phyloP scores from a whole-genome alignment of 768 basidiomycete species.

The Kwoniella europaea region DNA sequence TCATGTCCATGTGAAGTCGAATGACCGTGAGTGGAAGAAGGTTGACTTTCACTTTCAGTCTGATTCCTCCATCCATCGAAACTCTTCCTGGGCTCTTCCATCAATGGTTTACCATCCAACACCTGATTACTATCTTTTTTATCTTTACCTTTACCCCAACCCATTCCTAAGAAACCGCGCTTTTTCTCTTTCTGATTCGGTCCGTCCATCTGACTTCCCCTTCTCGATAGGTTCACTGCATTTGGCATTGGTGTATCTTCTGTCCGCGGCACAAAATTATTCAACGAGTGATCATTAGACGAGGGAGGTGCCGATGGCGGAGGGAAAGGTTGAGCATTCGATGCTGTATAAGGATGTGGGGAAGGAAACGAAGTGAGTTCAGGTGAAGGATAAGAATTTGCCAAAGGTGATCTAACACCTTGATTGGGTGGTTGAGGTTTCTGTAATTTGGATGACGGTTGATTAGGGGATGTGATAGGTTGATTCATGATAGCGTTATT shows the following conservation, averaged over 20 bases:
- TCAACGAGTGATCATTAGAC: neutral
- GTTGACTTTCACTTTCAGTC: conserved; percentile 36
- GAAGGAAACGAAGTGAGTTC: conserved; percentile 31
- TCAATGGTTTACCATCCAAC: neutral
- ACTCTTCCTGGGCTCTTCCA: conserved; percentile 27
- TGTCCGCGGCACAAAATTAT: neutral
- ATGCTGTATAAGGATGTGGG: conserved; percentile 30
- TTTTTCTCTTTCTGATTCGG: conserved; percentile 43
- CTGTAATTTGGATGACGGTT: conserved; percentile 20
- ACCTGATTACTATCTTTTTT: conserved; percentile 7
- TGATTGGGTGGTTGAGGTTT: conserved; percentile 21
- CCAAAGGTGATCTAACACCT: conserved; percentile 36
- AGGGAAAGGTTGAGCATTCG: neutral
- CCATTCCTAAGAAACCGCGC: conserved; percentile 43
- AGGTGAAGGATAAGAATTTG: conserved; percentile 29
- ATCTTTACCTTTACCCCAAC: conserved; percentile 31
- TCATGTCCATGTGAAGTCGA: conserved; percentile 40
- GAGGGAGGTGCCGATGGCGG: conserved; percentile 1
- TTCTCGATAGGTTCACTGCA: conserved; percentile 9
- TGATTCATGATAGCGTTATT: conserved; percentile 8
- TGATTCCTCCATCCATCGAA: conserved; percentile 19
- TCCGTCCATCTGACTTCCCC: conserved; percentile 32
- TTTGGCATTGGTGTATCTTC: conserved; percentile 19
- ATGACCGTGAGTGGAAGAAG: conserved; percentile 32
- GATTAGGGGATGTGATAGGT: conserved; percentile 2